Evolutionary conservation across 1,139 yeast genomes (phyloP).

Genomic region (Candida neerlandica): DNA sequence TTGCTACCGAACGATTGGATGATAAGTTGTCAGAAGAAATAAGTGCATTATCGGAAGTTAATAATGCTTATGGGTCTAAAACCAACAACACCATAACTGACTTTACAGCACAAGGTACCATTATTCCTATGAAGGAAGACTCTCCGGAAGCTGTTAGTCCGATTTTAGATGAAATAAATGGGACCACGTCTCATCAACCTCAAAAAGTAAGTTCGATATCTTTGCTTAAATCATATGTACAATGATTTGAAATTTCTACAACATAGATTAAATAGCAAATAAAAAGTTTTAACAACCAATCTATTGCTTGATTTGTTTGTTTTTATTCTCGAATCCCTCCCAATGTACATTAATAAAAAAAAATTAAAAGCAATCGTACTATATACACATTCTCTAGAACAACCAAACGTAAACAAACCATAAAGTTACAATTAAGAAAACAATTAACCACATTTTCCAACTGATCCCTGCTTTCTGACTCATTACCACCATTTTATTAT

Average conservation of each 20-base stretch:
- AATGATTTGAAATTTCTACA: conserved; percentile 1
- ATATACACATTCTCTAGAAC: conserved; percentile 26
- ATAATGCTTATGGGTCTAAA: conserved; percentile 17
- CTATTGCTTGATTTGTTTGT: too few species aligned
- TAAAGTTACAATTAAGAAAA: conserved; percentile 62
- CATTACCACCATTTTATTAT: conserved; percentile 75
- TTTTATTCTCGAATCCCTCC: too few species aligned
- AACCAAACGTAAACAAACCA: conserved; percentile 87
- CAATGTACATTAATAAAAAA: background rate
- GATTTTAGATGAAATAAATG: background rate
- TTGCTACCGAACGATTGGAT: conserved; percentile 9
- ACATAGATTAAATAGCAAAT: background rate
- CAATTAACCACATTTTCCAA: conserved; percentile 75
- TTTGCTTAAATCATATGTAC: conserved; percentile 12
- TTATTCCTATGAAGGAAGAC: conserved; percentile 9
- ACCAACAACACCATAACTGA: conserved; percentile 12
- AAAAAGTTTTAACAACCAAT: too few species aligned
- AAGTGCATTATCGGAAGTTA: conserved; percentile 17
- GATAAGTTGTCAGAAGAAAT: conserved; percentile 14
- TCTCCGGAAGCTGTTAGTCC: background rate
- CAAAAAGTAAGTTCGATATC: conserved; percentile 2
- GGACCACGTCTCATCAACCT: conserved; percentile 4
- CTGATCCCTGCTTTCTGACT: conserved; percentile 81
- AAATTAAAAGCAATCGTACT: background rate
- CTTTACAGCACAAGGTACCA: conserved; percentile 15